Evolutionary conservation across 495 filamentous ascomycete species (phyloP), one percentile per base, ranked within the genome.

Genomic region (Neohortaea acidophila): DNA sequence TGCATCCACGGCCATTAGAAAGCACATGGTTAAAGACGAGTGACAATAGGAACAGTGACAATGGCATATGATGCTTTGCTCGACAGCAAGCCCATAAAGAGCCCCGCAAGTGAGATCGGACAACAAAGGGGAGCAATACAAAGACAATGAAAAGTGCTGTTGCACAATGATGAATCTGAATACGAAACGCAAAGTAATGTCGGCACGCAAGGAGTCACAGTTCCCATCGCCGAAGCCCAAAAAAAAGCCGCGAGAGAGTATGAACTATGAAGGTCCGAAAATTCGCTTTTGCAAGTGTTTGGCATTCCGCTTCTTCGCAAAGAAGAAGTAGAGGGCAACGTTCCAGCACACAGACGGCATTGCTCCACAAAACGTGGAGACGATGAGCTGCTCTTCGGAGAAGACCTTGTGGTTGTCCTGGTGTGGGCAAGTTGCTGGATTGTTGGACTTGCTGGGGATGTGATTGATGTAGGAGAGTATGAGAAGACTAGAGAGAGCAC

Each of bases 191-290:
- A 27, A 27, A 8, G 13, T 3, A 21, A 34, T 34, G 32, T 34
- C 32, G 32, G 19, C 28, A 23, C 36, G 17, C 36, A 27, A 11
- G 36, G 36, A 38, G 36, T 21, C 36, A 27, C 36, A 28, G 10
- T 14, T 28, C 24, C 36, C 36, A 38, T 11, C 23, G 11, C 3
- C 3, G 4, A 12, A 12, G 11, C 28, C 28, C 28, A 30, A 30
- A 15, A 4, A 28, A 15, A 25, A 9, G 36, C 24, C n/a, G 24
- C 22, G 36, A 25, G 25, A 19, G 20, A 27, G 23, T 28, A 14
- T 27, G 36, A 21, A 38, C 36, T 38, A 38, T 38, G 36, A 38
- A 27, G 36, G 36, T 23, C 36, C 36, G 18, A 13, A 30, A 30
- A 15, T 15, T 38, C 23, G 21, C 8, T 38, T 25, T 38, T 27